Evolutionary conservation across 805 yeast genomes (phyloP), one percentile per base, ranked within the genome.

Genomic region (Pichia heedii): DNA sequence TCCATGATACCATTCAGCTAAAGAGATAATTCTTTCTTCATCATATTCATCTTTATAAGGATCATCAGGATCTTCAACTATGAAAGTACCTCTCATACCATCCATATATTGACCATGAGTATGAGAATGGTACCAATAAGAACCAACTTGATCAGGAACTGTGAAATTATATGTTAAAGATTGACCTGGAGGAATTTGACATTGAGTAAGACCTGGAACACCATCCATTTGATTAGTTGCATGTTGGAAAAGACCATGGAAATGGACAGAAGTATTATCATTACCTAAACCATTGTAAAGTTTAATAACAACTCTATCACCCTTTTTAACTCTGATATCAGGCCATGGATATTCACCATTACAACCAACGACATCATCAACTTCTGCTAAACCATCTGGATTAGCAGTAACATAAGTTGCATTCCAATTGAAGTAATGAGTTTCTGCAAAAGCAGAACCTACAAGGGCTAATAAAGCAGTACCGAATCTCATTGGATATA

Each of bases 71-170:
- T 74, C 77, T 52, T 80, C 84, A 54, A 93, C 81, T 51, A 93
- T 73, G 51, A 90, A 75, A 19, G 76, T 68, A 56, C 82, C 93
- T 67, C 88, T 74, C 78, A 84, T 74, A 60, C 98, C 98, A 60
- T 93, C 97, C 63, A 93, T 89, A 56, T 88, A 88, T 65, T 89
- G 95, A 54, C 89, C 90, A 20, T 73, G 65, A 30, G 89, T 78
- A 67, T 93, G 98, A 26, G 97, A 86, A 65, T 93, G 98, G 71
- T 90, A 93, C 98, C 98, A 93, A 72, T 71, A 93, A 18, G 95
- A 76, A 56, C 98, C 98, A 45, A 71, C 77, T 66, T 93, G 96
- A 53, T 70, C 70, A 40, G 75, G 76, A 48, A 88, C 86, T 22
- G 96, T 83, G 65, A 93, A 93, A 70, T 90, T 88, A 71, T 93